Base-by-base conservation (phyloP, 2,329 filamentous ascomycete genomes). In the Polytolypa hystricis region DNA sequence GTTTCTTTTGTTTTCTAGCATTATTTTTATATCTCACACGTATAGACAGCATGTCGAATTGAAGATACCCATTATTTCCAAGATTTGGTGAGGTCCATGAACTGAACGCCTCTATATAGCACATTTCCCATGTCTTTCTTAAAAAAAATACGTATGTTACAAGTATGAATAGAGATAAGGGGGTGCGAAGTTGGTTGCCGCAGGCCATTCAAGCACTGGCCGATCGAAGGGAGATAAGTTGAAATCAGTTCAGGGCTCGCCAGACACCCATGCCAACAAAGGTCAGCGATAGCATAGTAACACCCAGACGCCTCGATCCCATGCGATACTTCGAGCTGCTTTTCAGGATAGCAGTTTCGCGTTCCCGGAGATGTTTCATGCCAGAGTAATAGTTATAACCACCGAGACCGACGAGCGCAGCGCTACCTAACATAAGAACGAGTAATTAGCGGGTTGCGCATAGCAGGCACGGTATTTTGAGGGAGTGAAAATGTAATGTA, bases 361-460 rank as follows among this genome's bases (percentile, higher is more conserved):
- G 79, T 48, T 70, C 67, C 48, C 77, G 70, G 19, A 91, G 72
- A 57, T 87, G 81, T 34, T 67, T 66, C 58, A 78, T 80, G 40
- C 84, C 84, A 3, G 80, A 82, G 42, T 77, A 66, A 61, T 86
- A 87, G 57, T 77, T 86, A 61, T 87, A 91, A 1, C 70, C 77
- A 3, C 77, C 83, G 11, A 89, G 73, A 1, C 80, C 81, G 38
- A 84, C 66, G 45, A 91, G 85, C 1, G 82, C 80, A 26, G 77
- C 71, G 51, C 81, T 79, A 2, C 44, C 44, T 46, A n/a, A n/a
- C n/a, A n/a, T n/a, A n/a, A n/a, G n/a, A n/a, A n/a, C n/a, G n/a
- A n/a, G n/a, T n/a, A n/a, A 14, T 18, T 33, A 19, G 20, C 20
- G 12, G 14, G 14, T 34, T 21, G 2, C 27, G 14, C 11, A 14